Conservation (phyloP, 2,329 filamentous ascomycete species). For the Macroventuria anomochaeta region DNA sequence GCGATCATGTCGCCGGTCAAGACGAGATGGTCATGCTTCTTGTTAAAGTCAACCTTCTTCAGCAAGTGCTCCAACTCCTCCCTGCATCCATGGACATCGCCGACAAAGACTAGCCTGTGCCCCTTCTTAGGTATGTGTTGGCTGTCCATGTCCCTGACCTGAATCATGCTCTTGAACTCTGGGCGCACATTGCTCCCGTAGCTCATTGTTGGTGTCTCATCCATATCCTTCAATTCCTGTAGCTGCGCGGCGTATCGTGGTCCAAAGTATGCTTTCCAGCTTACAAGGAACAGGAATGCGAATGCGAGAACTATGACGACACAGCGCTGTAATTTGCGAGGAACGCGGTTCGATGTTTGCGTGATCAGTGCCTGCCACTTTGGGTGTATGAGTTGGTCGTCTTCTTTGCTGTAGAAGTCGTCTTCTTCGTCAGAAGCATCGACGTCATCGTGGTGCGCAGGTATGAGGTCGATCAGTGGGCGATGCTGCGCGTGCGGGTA, state of each 20-base stretch:
- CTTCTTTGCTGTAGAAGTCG: slow-evolving; percentile 45
- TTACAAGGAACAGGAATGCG: slow-evolving; percentile 38
- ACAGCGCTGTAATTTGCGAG: slow-evolving; percentile 46
- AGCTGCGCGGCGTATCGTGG: slow-evolving; percentile 46
- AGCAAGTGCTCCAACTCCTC: slow-evolving; percentile 67
- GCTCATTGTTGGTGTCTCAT: slow-evolving; percentile 30
- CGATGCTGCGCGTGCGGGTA: slow-evolving; percentile 26
- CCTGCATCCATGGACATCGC: slow-evolving; percentile 91
- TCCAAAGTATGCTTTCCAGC: slow-evolving; percentile 48
- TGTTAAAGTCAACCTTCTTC: slow-evolving; percentile 68
- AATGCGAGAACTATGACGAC: slow-evolving; percentile 42
- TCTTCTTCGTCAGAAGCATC: slow-evolving; percentile 51
- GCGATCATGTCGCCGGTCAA: slow-evolving; percentile 61
- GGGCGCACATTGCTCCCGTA: slow-evolving; percentile 59
- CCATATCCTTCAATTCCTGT: slow-evolving; percentile 46
- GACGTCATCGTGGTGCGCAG: slow-evolving; percentile 33
- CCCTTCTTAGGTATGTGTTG: slow-evolving; percentile 53
- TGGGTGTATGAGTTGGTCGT: slow-evolving; percentile 43
- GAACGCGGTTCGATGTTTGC: slow-evolving; percentile 37
- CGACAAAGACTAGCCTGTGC: slow-evolving; percentile 77
- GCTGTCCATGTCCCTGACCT: slow-evolving; percentile 58
- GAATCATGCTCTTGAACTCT: slow-evolving; percentile 57
- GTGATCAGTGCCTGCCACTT: slow-evolving; percentile 40
- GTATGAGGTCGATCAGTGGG: slow-evolving; percentile 43
- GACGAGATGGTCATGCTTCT: slow-evolving; percentile 58